A percentile compares a stretch with the other conserved stretches of the same genome.
phyloP scores from a whole-genome alignment of 2,329 filamentous ascomycete species.

The Xylariaceae sp. region DNA sequence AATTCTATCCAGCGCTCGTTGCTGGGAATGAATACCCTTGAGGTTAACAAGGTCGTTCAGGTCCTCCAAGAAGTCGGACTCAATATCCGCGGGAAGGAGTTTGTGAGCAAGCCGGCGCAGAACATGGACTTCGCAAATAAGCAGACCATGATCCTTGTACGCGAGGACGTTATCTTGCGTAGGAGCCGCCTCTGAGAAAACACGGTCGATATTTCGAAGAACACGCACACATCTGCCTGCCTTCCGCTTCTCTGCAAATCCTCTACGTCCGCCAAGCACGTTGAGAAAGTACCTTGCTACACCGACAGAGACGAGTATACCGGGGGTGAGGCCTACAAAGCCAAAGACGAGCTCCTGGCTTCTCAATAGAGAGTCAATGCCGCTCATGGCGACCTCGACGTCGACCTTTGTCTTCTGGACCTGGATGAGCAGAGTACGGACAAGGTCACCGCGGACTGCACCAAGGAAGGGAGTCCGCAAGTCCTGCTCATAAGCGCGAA shows the following conservation, averaged over 20 bases:
- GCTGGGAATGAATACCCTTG: slow-evolving; percentile 71
- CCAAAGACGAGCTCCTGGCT: slow-evolving; percentile 97
- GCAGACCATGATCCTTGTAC: slow-evolving; percentile 86
- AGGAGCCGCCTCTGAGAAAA: slow-evolving; percentile 62
- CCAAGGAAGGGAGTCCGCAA: slow-evolving; percentile 76
- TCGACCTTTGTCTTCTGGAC: slow-evolving; percentile 99
- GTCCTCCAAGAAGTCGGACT: slow-evolving; percentile 84
- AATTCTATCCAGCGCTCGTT: slow-evolving; percentile 74
- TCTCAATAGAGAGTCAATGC: slow-evolving; percentile 89
- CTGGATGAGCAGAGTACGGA: slow-evolving; percentile 88
- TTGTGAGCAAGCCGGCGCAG: slow-evolving; percentile 63
- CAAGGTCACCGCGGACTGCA: slow-evolving; percentile 76
- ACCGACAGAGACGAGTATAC: slow-evolving; percentile 80
- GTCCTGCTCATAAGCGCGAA: slow-evolving; percentile 87
- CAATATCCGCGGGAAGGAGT: slow-evolving; percentile 67
- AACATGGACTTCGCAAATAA: slow-evolving; percentile 85
- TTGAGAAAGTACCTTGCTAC: slow-evolving; percentile 65
- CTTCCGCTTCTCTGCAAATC: slow-evolving; percentile 58
- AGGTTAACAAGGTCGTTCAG: slow-evolving; percentile 80
- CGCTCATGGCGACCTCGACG: slow-evolving; percentile 89
- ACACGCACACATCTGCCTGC: slow-evolving; percentile 69
- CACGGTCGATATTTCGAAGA: slow-evolving; percentile 82
- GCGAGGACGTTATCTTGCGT: slow-evolving; percentile 69
- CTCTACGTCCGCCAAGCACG: slow-evolving; percentile 64
- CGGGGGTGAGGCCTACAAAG: slow-evolving; percentile 91